Evolutionary conservation across 306 rosid species (phyloP).

Genomic region (Fragaria vesca): DNA sequence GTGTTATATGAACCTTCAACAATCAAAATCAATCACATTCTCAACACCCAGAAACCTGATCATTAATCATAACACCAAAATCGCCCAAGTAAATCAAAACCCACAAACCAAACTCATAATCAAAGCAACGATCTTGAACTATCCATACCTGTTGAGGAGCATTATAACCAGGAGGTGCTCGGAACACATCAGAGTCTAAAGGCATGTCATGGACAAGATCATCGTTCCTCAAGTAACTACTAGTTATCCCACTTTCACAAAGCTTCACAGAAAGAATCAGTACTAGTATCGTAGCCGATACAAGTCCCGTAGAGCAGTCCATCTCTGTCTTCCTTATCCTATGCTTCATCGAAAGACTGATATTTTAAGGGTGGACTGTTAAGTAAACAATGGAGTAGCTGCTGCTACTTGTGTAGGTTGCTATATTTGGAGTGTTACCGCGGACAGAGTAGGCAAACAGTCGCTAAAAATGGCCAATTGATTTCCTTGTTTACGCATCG

Average conservation of each 20-base stretch:
- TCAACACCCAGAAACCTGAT: neutral
- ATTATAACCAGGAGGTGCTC: constrained; percentile 61
- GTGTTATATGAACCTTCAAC: constrained; percentile 85
- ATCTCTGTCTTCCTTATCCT: neutral
- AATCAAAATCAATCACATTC: neutral
- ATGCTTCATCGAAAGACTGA: neutral
- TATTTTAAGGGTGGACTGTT: neutral
- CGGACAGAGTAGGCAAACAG: neutral
- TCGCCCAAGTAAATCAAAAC: neutral
- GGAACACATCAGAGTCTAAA: constrained; percentile 58
- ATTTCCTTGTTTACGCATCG: neutral
- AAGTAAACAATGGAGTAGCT: neutral
- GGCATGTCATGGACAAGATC: constrained; percentile 52
- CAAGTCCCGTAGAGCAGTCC: constrained; percentile 2
- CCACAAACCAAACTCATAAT: constrained; percentile 9
- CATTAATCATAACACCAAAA: neutral
- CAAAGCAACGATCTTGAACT: neutral
- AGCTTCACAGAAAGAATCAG: constrained; percentile 27
- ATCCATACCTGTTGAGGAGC: constrained; percentile 69
- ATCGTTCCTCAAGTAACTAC: constrained; percentile 38
- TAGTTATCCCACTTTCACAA: constrained; percentile 52
- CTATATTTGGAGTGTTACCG: neutral
- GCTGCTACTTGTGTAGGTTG: neutral
- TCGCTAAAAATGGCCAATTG: neutral
- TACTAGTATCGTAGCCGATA: constrained; percentile 25